Base-by-base conservation (phyloP, 306 rosid genomes). In the Vigna mungo region DNA sequence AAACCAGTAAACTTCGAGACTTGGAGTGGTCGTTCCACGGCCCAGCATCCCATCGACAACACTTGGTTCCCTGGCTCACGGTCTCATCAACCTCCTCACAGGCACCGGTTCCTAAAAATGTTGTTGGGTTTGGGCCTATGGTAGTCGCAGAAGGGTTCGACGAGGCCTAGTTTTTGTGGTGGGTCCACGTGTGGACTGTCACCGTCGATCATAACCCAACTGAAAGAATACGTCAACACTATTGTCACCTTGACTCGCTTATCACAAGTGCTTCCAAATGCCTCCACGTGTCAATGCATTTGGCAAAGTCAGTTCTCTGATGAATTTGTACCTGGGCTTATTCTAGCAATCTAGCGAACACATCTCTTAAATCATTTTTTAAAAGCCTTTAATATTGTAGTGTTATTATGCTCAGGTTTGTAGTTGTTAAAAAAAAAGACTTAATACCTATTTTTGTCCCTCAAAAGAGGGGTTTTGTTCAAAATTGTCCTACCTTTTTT, bases 11-110 rank as follows among this genome's bases (percentile, higher is more conserved):
- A 52, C 20, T 53, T 59, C 84, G 84, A 11, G 78, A 88, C 76
- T 60, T 91, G 56, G 97, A 88, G 80, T 91, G 94, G 94, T 89
- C 92, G 97, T 91, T 87, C 88, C 97, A 91, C 18, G 94, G 94
- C 58, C 97, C 94, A 0, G 85, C 88, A 4, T 21, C 81, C 21
- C 88, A 86, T 13, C 78, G 63, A 80, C 91, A 85, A 78, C 89
- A 84, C 75, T 74, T 91, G 89, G 84, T 86, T 49, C 88, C 84
- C 8, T 72, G 89, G 9, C 90, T 91, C 79, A 88, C 96, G 0
- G 91, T 91, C 30, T 68, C 81, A 10, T 36, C 44, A 0, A 20
- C 89, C 1, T 46, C 84, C 4, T 21, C 66, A 4, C 51, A 76
- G 27, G 30, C 72, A 1, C 78, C 86, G 32, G 74, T 58, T 59